Evolutionary conservation across 1,139 yeast species (phyloP), one percentile per base, ranked within the genome.

Genomic region (Candida mesenterica): DNA sequence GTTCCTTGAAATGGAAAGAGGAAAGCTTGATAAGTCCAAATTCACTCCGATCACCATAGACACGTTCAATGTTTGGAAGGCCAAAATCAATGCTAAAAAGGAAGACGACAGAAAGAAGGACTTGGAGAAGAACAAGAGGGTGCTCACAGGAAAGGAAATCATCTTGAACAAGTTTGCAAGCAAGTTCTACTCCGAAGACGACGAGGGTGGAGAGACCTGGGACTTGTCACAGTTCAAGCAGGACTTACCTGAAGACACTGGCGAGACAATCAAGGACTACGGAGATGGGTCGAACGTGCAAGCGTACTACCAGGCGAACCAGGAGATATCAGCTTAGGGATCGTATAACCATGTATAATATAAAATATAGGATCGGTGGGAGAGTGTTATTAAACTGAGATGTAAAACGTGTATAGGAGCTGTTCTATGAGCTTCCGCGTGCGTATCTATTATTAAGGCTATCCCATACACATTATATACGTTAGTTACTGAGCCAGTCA

Each of bases 1-100:
- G 46, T 92, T 92, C 59, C 79, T 94, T 47, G 98, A 94, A 59
- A 79, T 94, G 40, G 98, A 92, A 65, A 82, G 97, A 65, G 84
- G 79, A 45, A 82, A 81, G 56, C 71, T 94, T 55, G 95, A 95
- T 51, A 82, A 72, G 58, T 66, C 75, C 39, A 75, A 79, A 34
- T 75, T 89, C 54, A 90, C 97, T 2, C 97, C 97, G 20, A 89
- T 94, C 43, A 90, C 95, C 1, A 67, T 79, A 25, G 90, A 84
- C 41, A 60, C 89, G n/a, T 94, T 94, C 60, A 75, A 75, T 28
- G 75, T 75, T 53, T 94, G 98, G 98, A 90, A 90, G 66, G 58
- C 62, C 46, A 77, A 79, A 44, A 86, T 88, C 49, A 64, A 65
- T 43, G 75, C 73, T 42, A 77, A 77, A 59, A 83, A 75, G 63